These are phyloP conservation scores for Pisolithus tinctorius DNA, from an alignment of 768 basidiomycete genomes.

Conservation along the genomic window DNA sequence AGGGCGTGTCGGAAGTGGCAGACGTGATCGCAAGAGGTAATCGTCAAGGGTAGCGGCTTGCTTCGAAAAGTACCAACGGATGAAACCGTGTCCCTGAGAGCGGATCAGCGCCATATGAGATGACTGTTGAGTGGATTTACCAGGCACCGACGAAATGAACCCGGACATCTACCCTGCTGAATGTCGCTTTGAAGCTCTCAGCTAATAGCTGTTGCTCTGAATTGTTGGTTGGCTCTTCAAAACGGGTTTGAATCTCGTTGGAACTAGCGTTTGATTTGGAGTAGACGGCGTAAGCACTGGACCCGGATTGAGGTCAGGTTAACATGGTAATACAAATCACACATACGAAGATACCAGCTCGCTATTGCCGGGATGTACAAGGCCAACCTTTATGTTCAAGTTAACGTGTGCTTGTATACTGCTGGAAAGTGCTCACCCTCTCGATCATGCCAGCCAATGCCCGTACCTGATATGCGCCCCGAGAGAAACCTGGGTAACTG, in stretches of 20 bases:
- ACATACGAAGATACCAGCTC: constrained; percentile 35
- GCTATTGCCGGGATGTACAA: constrained; percentile 34
- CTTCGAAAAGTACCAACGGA: constrained; percentile 33
- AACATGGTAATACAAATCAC: neutral
- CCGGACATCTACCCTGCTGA: constrained; percentile 27
- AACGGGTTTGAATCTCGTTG: constrained; percentile 1
- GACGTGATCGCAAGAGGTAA: constrained; percentile 25
- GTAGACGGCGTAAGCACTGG: constrained; percentile 35
- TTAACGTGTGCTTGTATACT: neutral
- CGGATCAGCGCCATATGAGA: neutral
- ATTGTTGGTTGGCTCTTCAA: constrained; percentile 7
- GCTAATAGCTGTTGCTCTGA: constrained; percentile 16
- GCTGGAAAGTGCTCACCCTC: constrained; percentile 16
- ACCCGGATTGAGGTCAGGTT: neutral
- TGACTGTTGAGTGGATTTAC: constrained; percentile 17
- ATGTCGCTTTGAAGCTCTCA: constrained; percentile 28
- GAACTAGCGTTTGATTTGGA: constrained; percentile 13
- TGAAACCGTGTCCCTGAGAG: constrained; percentile 40
- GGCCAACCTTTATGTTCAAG: constrained; percentile 28
- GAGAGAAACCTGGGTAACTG: constrained; percentile 33
- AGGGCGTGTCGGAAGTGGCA: constrained; percentile 41
- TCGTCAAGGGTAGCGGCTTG: constrained; percentile 27
- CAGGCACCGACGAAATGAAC: constrained; percentile 42
- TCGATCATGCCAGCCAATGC: constrained; percentile 39
- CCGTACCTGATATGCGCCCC: constrained; percentile 43